Base-by-base conservation (phyloP, 371 early-diverging fungal genomes). In the Mucor saturninus region DNA sequence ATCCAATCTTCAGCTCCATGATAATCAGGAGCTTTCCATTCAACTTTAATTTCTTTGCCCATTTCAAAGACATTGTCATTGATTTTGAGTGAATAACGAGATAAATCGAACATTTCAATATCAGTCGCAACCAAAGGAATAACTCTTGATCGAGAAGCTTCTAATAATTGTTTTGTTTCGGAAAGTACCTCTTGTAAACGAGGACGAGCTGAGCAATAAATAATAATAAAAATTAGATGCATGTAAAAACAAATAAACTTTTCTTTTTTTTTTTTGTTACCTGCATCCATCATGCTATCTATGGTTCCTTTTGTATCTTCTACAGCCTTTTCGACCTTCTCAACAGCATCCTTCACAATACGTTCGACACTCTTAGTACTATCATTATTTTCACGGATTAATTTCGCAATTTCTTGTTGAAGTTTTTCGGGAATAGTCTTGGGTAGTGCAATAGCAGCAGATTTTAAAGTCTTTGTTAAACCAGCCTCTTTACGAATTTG, bases 1-100 rank as follows among this genome's bases (percentile, higher is more conserved):
- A 98, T 89, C 97, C 98, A 97, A 75, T 96, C 97, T 53, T 84
- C 80, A n/a, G 81, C 59, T 45, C 91, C 81, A 69, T 88, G 87
- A 59, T 85, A 84, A 60, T 71, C 76, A 15, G 87, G 92, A 1
- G 91, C 95, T 3, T 85, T 83, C 89, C 94, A 95, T 8, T 68
- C 60, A 2, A 93, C 76, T 1, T 62, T 68, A 46, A 95, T 89
- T 10, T 87, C 83, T 61, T 90, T 85, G 9, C 95, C 96, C 28
- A 95, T 80, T 14, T 79, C 69, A 60, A 75, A 83, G 0, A 43
- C 54, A n/a, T 73, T 37, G 7, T 57, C 3, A 54, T 59, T 13
- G 8, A 83, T 51, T 8, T 65, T 69, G 59, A 87, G 30, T 11
- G 73, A 68, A 61, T 87, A 87, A 37, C 71, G 69, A 2, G 80